Percentiles rank a stretch among this genome's conserved stretches.
Evolutionary conservation across 257 asterid genomes (phyloP).

Genomic region (Solanum peruvianum): DNA sequence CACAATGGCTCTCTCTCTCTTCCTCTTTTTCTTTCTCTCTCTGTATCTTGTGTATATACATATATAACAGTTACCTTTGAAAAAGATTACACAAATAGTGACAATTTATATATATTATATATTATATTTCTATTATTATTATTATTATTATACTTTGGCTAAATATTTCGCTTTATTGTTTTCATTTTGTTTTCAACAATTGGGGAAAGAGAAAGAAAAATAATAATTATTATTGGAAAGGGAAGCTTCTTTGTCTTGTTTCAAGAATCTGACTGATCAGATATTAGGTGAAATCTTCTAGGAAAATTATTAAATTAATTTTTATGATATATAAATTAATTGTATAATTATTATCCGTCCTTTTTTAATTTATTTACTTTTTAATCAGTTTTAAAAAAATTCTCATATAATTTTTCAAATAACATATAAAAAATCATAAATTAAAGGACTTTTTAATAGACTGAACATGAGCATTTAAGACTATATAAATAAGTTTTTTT

Average conservation of each 20-base stretch:
- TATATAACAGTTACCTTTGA: not conserved
- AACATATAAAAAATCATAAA: too few species aligned
- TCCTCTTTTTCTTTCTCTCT: constrained; percentile 28
- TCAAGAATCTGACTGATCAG: constrained; percentile 27
- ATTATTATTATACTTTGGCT: too few species aligned
- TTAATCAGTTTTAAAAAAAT: not conserved
- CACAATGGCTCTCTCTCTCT: not conserved
- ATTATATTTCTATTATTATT: not conserved
- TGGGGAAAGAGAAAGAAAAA: not conserved
- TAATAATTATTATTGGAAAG: constrained; percentile 2
- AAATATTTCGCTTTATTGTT: too few species aligned
- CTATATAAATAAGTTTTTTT: not conserved
- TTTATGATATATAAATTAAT: not conserved
- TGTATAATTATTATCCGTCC: not conserved
- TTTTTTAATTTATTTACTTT: not conserved
- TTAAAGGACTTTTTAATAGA: too few species aligned
- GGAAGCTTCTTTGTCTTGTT: constrained; percentile 42
- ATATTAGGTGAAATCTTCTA: constrained; percentile 34
- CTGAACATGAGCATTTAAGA: too few species aligned
- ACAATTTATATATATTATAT: not conserved
- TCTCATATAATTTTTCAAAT: too few species aligned
- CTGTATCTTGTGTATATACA: constrained; percentile 11
- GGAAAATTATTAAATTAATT: constrained; percentile 4
- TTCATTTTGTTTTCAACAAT: not conserved
- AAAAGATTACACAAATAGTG: not conserved